Evolutionary conservation across 495 filamentous ascomycete species (phyloP), one percentile per base, ranked within the genome.

Genomic region (Daldinia bambusicola): DNA sequence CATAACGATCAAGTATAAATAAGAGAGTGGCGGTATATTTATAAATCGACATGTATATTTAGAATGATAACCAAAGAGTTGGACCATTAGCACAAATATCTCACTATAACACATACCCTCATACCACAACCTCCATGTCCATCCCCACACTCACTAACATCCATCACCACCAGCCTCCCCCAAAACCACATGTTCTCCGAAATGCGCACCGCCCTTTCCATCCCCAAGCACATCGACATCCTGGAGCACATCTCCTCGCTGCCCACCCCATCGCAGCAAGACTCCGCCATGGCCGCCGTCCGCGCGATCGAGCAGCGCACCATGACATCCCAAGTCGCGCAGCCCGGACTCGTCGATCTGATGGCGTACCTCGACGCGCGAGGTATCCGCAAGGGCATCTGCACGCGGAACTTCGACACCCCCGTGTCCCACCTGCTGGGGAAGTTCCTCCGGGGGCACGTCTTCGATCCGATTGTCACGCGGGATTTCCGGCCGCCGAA

Each of bases 161-260:
- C n/a, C n/a, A n/a, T n/a, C n/a, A 34, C 30, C 8, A 14, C 48
- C 67, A 94, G 94, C 76, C 82, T 92, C 51, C 95, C 94, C 0
- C 95, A 98, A 83, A 93, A 90, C 72, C 93, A 96, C 85, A 98
- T 99, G 95, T 98, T 97, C 85, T 69, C 76, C 1, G 82, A 92
- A 69, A 97, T 97, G 93, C 90, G 94, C 83, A 80, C 81, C 22
- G 84, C 77, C 30, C 77, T 86, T n/a, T 81, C 81, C 55, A 97
- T 98, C 69, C 76, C 87, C 66, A 89, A 89, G 74, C 71, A 81
- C 37, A 78, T 82, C 68, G 95, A 98, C 80, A 98, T 98, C 79
- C 89, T 98, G 62, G 89, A 93, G 66, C 91, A 97, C 81, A 89
- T 97, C 78, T 90, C 91, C 79, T 77, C 82, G 2, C 91, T 97